Evolutionary conservation across 148 eudicot genomes (phyloP).

Genomic region (Vaccinium macrocarpon): DNA sequence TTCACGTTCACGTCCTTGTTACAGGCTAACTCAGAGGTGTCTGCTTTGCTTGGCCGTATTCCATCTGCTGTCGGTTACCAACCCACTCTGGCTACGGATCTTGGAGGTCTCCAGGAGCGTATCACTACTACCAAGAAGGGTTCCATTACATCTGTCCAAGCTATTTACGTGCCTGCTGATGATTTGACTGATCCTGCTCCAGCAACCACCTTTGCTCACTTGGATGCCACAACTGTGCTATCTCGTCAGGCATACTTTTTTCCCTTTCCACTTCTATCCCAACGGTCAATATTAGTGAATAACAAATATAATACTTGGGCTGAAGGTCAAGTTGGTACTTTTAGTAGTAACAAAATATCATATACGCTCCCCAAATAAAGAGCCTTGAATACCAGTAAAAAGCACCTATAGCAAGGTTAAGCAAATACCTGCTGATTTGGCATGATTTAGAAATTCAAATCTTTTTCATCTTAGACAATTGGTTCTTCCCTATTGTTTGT

Average conservation of each 20-base stretch:
- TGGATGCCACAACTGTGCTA: constrained; percentile 98
- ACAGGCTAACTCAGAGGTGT: constrained; percentile 98
- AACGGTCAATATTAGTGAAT: background rate
- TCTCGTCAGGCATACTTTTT: constrained; percentile 65
- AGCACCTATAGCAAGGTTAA: background rate
- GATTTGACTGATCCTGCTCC: constrained; percentile 95
- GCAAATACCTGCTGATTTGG: background rate
- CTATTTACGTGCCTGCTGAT: constrained; percentile 95
- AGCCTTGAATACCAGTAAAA: background rate
- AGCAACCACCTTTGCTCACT: constrained; percentile 95
- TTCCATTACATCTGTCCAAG: constrained; percentile 95
- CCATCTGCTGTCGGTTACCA: constrained; percentile 99
- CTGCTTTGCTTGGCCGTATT: constrained; percentile 99
- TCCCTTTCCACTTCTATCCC: background rate
- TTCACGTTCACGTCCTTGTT: background rate
- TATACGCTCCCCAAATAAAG: background rate
- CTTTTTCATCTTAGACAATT: background rate
- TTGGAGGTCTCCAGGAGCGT: constrained; percentile 99
- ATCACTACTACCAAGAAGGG: constrained; percentile 97
- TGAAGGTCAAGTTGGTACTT: background rate
- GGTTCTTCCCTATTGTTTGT: background rate
- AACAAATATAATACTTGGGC: background rate
- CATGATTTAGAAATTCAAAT: background rate
- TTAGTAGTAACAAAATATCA: background rate
- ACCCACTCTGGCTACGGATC: constrained; percentile 97